Conservation (phyloP, 2,329 filamentous ascomycete species). For the Pseudogymnoascus sp. region DNA sequence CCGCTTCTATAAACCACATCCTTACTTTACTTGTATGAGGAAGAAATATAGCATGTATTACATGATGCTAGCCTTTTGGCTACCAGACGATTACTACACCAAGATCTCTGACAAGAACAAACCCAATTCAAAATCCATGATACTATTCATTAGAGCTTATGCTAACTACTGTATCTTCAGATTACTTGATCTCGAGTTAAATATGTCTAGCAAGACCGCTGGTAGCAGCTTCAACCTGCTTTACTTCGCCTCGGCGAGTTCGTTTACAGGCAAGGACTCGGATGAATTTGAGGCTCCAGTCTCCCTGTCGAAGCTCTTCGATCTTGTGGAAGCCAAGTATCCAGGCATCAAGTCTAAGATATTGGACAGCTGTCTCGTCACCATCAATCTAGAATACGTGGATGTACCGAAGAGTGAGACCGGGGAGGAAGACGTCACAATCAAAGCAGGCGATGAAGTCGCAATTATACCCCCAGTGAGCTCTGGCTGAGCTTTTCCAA, state of each 20-base stretch:
- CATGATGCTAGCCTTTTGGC: constrained; percentile 42
- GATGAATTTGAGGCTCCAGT: constrained; percentile 64
- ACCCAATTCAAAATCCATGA: neutral
- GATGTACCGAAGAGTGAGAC: constrained; percentile 48
- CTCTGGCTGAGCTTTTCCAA: constrained; percentile 54
- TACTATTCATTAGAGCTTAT: neutral
- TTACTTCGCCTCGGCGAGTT: constrained; percentile 72
- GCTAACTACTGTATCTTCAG: constrained; percentile 14
- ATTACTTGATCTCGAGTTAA: constrained; percentile 12
- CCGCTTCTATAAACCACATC: neutral
- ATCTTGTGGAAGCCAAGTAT: constrained; percentile 62
- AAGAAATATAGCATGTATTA: constrained; percentile 38
- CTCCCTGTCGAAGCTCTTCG: constrained; percentile 55
- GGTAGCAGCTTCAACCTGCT: constrained; percentile 58
- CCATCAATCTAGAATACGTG: constrained; percentile 75
- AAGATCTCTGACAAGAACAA: constrained; percentile 60
- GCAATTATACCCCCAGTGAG: constrained; percentile 85
- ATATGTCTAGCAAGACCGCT: constrained; percentile 2
- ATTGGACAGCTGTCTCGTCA: constrained; percentile 67
- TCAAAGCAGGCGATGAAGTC: constrained; percentile 73
- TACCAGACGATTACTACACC: constrained; percentile 50
- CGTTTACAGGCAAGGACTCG: constrained; percentile 60
- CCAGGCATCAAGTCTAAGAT: constrained; percentile 63
- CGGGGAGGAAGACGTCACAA: constrained; percentile 40
- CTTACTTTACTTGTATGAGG: constrained; percentile 27